These are phyloP conservation scores for Colletotrichum horii DNA, from an alignment of 2,329 filamentous ascomycete species.

Conservation along the genomic window DNA sequence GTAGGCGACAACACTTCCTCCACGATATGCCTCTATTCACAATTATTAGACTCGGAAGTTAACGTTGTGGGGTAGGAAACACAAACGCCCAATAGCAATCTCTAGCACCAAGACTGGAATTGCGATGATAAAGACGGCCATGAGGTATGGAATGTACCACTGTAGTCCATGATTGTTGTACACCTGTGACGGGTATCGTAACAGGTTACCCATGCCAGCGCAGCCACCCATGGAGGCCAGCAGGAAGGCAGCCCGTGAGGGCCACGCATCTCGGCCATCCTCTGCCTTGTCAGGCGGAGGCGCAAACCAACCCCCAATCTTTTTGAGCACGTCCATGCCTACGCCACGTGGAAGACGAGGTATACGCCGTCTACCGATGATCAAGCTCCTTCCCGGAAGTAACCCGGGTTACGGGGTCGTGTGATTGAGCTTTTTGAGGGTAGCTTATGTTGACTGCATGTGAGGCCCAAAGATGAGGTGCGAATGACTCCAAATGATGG, in stretches of 20 bases:
- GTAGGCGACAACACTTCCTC: slow-evolving; percentile 59
- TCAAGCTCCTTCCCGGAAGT: neutral
- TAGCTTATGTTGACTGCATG: neutral
- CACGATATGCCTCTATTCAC: slow-evolving; percentile 53
- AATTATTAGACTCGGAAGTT: neutral
- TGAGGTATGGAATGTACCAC: slow-evolving; percentile 64
- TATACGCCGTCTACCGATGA: neutral
- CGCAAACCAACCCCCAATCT: slow-evolving; percentile 35
- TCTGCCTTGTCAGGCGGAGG: slow-evolving; percentile 40
- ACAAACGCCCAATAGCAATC: slow-evolving; percentile 68
- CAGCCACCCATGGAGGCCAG: slow-evolving; percentile 64
- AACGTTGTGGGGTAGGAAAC: neutral
- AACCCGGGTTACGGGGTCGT: neutral
- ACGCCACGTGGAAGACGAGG: neutral
- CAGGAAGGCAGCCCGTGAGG: slow-evolving; percentile 58
- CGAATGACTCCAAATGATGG: neutral
- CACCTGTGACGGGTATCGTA: slow-evolving; percentile 62
- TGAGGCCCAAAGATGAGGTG: neutral
- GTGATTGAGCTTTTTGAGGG: neutral
- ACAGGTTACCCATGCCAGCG: slow-evolving; percentile 62
- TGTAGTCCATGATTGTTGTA: slow-evolving; percentile 66
- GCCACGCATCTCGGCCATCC: slow-evolving; percentile 58
- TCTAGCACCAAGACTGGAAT: slow-evolving; percentile 62
- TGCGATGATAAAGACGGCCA: slow-evolving; percentile 59
- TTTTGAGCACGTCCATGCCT: slow-evolving; percentile 28